Evolutionary conservation across 371 early-diverging fungal species (phyloP), one percentile per base, ranked within the genome.

Genomic region (Neoconidiobolus thromboides): DNA sequence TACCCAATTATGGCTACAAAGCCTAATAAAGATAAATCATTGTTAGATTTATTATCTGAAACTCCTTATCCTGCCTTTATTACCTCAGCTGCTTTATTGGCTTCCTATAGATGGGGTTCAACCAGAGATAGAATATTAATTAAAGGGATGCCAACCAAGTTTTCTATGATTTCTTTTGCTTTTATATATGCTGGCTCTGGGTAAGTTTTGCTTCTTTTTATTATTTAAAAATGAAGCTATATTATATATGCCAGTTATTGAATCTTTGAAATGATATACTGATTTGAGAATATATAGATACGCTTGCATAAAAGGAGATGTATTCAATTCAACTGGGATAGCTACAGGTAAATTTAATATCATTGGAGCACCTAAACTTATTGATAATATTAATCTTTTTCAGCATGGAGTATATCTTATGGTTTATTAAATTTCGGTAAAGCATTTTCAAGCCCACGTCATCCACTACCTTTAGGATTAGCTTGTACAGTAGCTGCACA

Each of bases 241-340:
- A 26, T 26, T 26, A 26, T 26, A 26, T 26, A 26, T 26, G 26
- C 26, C 26, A 26, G 26, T 26, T 26, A 26, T 26, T 26, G 26
- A 26, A 26, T 44, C 44, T 44, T 44, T 44, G 12, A 44, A 7
- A 5, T 44, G 12, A 44, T 44, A 26, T 26, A 26, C 26, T 26
- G 26, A 44, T 44, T 44, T 44, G 5, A 44, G 12, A 44, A 7
- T 44, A 44, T 7, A 37, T 52, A 52, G 53, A 6, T 52, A 52
- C 39, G 26, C 38, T 7, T 7, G 7, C 9, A 37, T 7, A 14
- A 7, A 15, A 52, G 53, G 53, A 6, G 53, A 52, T 38, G 53
- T 52, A 52, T 52, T 37, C n/a, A 52, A 52, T 38, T 52, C 53
- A 38, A 52, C 53, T 37, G 53, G 53, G 26, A 52, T 52, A 38